Evolutionary conservation across 805 yeast genomes (phyloP), one percentile per base, ranked within the genome.

Genomic region (Sugiyamaella floridensis): DNA sequence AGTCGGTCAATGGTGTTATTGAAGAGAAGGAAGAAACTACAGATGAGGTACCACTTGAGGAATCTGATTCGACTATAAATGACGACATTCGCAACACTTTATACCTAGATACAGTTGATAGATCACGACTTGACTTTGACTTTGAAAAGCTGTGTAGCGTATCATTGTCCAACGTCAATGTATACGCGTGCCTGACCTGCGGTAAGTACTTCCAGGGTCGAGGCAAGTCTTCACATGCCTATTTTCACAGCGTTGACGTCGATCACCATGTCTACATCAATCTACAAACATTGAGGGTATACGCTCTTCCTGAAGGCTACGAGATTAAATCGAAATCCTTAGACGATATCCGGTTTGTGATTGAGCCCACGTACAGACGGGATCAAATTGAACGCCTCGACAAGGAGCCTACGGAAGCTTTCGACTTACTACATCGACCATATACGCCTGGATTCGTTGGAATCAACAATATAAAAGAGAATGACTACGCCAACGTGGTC

Each of bases 151-250:
- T 78, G 1, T 87, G 95, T 65, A 74, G 80, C 43, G 77, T 83
- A 0, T 77, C 89, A 0, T 69, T 86, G 19, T 74, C 87, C 0
- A 76, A 72, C 40, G 69, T 76, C 18, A 83, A 85, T 60, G 77
- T 86, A 0, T 85, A 86, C 60, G 81, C 86, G 32, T 87, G 95
- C 62, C 67, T 87, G 18, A 76, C 75, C 0, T 87, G 95, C 67
- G 92, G 90, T 34, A 82, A 78, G 60, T 87, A 80, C 66, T 76
- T 80, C 50, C 83, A 81, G 58, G 95, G 95, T 0, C 72, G 89
- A 20, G 77, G 81, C 1, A 70, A 67, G 52, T 64, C 76, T n/a
- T 79, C 90, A 0, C 82, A 82, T 19, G 89, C 90, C 0, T 84
- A 80, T 60, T 62, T 71, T 14, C 95, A 87, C 64, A 76, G 89